Evolutionary conservation across 352 stramenopile species (phyloP).

Genomic region (Pythium graminicola): DNA sequence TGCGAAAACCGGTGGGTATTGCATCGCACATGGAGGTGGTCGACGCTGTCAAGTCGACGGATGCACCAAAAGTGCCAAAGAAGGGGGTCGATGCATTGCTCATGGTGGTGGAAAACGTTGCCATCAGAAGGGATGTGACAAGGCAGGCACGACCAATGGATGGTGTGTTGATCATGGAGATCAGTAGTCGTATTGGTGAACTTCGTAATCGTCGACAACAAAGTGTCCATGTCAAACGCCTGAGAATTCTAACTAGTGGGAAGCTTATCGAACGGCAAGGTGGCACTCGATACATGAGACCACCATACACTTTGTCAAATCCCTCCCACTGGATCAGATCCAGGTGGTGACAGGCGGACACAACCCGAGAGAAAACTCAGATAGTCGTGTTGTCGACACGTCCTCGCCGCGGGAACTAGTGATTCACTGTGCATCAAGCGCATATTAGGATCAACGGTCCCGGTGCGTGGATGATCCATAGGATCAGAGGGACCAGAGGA

Average conservation of each 20-base stretch:
- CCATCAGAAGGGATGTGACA: slow-evolving; percentile 34
- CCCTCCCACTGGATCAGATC: too few species aligned
- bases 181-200: background rate
- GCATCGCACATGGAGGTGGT: slow-evolving; percentile 71
- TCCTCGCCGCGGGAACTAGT: too few species aligned
- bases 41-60: slow-evolving; percentile 48
- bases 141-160: slow-evolving; percentile 43
- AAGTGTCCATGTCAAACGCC: background rate
- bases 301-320: too few species aligned
- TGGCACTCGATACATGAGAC: too few species aligned
- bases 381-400: too few species aligned
- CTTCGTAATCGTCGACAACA: background rate
- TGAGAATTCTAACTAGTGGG: background rate
- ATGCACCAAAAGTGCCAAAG: slow-evolving; percentile 71
- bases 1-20: slow-evolving; percentile 58
- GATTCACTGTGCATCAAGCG: too few species aligned
- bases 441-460: too few species aligned
- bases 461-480: too few species aligned
- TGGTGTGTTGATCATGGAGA: slow-evolving; percentile 49
- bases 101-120: slow-evolving; percentile 57
- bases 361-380: too few species aligned
- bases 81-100: slow-evolving; percentile 51
- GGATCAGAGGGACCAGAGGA: too few species aligned
- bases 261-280: too few species aligned
- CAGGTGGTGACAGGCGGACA: too few species aligned